A percentile compares a stretch with the other conserved stretches of the same genome.
phyloP scores from a whole-genome alignment of 2,329 filamentous ascomycete species.

The Beauveria medogensis region DNA sequence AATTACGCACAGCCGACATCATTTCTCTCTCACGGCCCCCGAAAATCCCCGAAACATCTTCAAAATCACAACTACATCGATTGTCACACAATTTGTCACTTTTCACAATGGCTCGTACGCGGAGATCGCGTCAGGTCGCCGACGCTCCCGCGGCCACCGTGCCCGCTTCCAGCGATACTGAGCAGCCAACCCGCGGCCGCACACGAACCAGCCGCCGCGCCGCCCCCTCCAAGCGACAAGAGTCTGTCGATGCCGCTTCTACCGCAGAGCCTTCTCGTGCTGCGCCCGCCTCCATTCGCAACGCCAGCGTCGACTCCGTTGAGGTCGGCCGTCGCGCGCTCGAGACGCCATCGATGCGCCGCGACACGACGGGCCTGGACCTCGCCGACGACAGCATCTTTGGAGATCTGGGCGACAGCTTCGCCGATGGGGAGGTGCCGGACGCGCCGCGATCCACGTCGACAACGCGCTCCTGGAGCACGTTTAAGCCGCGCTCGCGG shows the following conservation, averaged over 20 bases:
- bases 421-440: slow-evolving; percentile 30
- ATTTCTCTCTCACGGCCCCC: not conserved
- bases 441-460: slow-evolving; percentile 31
- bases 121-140: slow-evolving; percentile 22
- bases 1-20: not conserved
- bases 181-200: slow-evolving; percentile 19
- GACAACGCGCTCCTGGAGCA: slow-evolving; percentile 37
- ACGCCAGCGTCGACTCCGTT: slow-evolving; percentile 23
- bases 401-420: slow-evolving; percentile 35
- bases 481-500: slow-evolving; percentile 38
- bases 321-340: slow-evolving; percentile 29
- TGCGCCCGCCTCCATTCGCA: slow-evolving; percentile 14
- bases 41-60: not conserved
- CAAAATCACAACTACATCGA: not conserved
- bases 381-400: slow-evolving; percentile 40
- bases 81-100: not conserved
- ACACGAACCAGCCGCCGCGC: slow-evolving; percentile 12
- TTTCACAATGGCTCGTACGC: slow-evolving; percentile 23
- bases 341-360: slow-evolving; percentile 25
- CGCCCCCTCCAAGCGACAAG: not conserved
- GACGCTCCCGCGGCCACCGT: slow-evolving; percentile 14
- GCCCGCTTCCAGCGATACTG: slow-evolving; percentile 12
- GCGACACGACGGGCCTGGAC: slow-evolving; percentile 41
- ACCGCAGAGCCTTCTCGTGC: slow-evolving; percentile 9
- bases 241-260: slow-evolving; percentile 14